These are phyloP conservation scores for Multifurca ochricompacta DNA, from an alignment of 768 basidiomycete genomes.

Conservation along the genomic window DNA sequence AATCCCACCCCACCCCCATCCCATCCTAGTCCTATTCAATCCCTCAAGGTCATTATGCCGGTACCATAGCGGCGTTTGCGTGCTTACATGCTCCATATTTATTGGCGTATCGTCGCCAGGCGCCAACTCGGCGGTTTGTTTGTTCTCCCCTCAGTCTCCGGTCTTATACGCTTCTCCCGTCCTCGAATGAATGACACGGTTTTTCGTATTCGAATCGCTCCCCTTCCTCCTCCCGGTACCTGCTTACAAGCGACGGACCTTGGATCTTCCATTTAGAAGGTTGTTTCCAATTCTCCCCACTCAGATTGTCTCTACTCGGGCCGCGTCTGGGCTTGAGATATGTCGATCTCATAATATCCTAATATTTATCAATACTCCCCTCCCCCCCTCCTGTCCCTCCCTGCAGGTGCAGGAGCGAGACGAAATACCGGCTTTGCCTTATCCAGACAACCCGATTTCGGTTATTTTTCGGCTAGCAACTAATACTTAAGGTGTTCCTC, in stretches of 20 bases:
- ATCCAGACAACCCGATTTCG: slow-evolving; percentile 2
- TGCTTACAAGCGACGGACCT: slow-evolving; percentile 1
- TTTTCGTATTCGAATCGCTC: neutral
- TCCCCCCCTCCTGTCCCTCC: neutral
- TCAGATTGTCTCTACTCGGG: neutral
- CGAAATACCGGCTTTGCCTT: neutral
- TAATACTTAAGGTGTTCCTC: slow-evolving; percentile 1
- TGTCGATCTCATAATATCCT: slow-evolving; percentile 4
- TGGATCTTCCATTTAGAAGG: slow-evolving; percentile 8
- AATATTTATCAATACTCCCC: neutral
- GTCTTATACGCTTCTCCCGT: neutral
- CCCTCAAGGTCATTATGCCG: neutral
- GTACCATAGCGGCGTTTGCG: slow-evolving; percentile 9
- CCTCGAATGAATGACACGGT: neutral
- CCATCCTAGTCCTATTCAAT: neutral
- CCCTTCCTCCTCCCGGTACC: neutral
- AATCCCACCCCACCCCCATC: neutral
- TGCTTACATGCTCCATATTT: slow-evolving; percentile 11
- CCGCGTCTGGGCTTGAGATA: neutral
- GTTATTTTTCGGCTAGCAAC: slow-evolving; percentile 14
- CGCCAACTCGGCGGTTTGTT: neutral
- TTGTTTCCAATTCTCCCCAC: neutral
- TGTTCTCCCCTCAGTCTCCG: neutral
- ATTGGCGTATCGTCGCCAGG: slow-evolving; percentile 8
- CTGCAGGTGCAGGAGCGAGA: no score